Base-by-base conservation (phyloP, 164 flowering plant genomes). In the Hamamelis virginiana region DNA sequence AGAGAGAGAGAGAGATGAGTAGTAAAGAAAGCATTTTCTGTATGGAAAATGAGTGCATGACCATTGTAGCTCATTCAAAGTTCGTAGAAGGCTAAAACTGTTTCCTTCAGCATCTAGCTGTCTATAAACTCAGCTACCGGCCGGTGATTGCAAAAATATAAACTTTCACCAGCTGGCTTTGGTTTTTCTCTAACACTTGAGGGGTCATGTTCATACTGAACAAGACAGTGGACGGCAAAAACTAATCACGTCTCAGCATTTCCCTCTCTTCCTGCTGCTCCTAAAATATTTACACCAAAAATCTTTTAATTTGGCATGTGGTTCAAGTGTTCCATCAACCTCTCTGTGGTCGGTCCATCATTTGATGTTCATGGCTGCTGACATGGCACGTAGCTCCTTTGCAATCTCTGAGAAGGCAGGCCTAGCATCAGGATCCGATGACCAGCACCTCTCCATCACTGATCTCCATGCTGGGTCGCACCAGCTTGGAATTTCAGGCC, bases 401-500 rank as follows among this genome's bases (percentile, higher is more conserved):
- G 83, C 75, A 45, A 85, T 73, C 64, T 85, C 83, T 10, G 79
- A 67, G 76, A 83, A 85, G 27, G 82, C 16, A n/a, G 86, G 89
- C 52, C 85, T 69, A 8, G 59, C 19, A 14, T 53, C 27, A 4
- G 82, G 82, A 61, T 81, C 77, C 13, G 82, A 59, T 11, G 86
- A 72, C 88, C 88, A 85, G 56, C 88, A 85, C 55, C 76, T 71
- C 78, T 80, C 84, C 85, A 83, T 81, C 65, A 83, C 62, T 28
- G 78, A 73, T 60, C 82, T 83, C 85, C 86, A 83, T 14, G 51
- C 64, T 3, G 89, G 80, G 58, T 83, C 86, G 64, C 85, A 82
- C 76, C 77, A 81, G 50, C 68, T 77, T 27, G 88, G 88, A 25
- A 81, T 62, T 45, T 72, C 68, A 1, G 85, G 86, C 53, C 81